Percentiles rank a stretch among this genome's conserved stretches.
Conservation (phyloP, 768 basidiomycete species). For the Leccinum uliginosum region DNA sequence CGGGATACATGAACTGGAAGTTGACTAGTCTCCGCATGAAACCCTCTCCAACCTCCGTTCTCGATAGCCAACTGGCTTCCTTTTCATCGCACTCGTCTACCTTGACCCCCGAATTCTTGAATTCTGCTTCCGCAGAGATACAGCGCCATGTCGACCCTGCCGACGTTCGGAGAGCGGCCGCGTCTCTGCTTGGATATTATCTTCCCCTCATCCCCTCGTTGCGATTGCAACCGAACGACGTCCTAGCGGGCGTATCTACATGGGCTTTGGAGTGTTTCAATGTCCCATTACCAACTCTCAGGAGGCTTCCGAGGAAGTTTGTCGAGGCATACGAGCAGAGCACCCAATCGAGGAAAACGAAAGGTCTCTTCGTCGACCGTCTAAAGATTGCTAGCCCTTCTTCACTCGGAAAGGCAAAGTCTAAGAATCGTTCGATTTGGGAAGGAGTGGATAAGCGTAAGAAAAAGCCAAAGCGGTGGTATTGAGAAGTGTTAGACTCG, state of each 20-base stretch:
- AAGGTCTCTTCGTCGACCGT: slow-evolving; percentile 24
- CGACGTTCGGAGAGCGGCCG: slow-evolving; percentile 57
- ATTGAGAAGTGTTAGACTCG: slow-evolving; percentile 1
- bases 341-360: slow-evolving; percentile 4
- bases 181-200: slow-evolving; percentile 72
- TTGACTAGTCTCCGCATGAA: slow-evolving; percentile 69
- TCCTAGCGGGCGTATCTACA: slow-evolving; percentile 54
- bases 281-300: slow-evolving; percentile 16
- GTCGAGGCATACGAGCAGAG: slow-evolving; percentile 19
- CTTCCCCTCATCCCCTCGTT: slow-evolving; percentile 46
- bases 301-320: slow-evolving; percentile 21
- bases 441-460: slow-evolving; percentile 13
- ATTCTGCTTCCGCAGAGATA: slow-evolving; percentile 27
- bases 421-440: slow-evolving; percentile 23
- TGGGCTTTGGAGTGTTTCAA: slow-evolving; percentile 44
- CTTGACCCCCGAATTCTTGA: slow-evolving; percentile 24
- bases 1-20: slow-evolving; percentile 57
- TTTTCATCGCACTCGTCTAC: slow-evolving; percentile 10
- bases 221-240: slow-evolving; percentile 36
- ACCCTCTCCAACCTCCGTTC: slow-evolving; percentile 36
- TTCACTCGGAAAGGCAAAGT: slow-evolving; percentile 19
- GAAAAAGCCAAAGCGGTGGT: slow-evolving; percentile 18
- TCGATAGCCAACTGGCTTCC: slow-evolving; percentile 11
- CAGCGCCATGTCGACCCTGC: slow-evolving; percentile 40
- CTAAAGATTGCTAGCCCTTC: slow-evolving; percentile 13